Evolutionary conservation across 2,329 filamentous ascomycete species (phyloP).

Genomic region (Aaosphaeria pasadenensis): DNA sequence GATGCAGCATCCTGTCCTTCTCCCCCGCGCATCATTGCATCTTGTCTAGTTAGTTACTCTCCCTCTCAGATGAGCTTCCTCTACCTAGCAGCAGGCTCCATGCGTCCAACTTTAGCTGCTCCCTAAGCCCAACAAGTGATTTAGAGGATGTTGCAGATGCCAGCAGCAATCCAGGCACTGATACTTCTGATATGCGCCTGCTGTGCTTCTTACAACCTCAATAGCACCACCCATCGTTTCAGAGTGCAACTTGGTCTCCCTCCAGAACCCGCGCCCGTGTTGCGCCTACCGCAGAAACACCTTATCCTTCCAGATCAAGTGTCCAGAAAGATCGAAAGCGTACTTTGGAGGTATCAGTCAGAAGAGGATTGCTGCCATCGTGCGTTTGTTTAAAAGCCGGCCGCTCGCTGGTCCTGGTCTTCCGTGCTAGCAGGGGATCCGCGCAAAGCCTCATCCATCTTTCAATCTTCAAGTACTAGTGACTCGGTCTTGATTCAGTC

Average conservation of each 20-base stretch:
- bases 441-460: conserved; percentile 23
- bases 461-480: conserved; percentile 22
- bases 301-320: too few relatives aligned
- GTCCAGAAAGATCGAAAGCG: too few relatives aligned
- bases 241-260: conserved; percentile 27
- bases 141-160: conserved; percentile 27
- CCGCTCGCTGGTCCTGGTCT: conserved; percentile 19
- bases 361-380: too few relatives aligned
- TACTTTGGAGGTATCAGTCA: too few relatives aligned
- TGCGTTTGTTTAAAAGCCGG: conserved; percentile 24
- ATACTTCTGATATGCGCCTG: conserved; percentile 25
- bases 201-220: conserved; percentile 27
- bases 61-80: conserved; percentile 9
- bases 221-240: conserved; percentile 29
- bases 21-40: conserved; percentile 15
- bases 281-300: background rate
- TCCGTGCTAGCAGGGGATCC: conserved; percentile 31
- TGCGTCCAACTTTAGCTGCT: conserved; percentile 23
- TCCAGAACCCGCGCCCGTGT: conserved; percentile 5
- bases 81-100: conserved; percentile 25
- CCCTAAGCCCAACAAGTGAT: conserved; percentile 22
- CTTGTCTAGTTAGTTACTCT: conserved; percentile 10
- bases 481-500: background rate
- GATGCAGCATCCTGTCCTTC: conserved; percentile 9
- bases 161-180: conserved; percentile 24